Percentiles rank a stretch among this genome's conserved stretches.
These are phyloP conservation scores for Cladophialophora psammophila DNA, from an alignment of 2,329 filamentous ascomycete species.

Conservation along the genomic window DNA sequence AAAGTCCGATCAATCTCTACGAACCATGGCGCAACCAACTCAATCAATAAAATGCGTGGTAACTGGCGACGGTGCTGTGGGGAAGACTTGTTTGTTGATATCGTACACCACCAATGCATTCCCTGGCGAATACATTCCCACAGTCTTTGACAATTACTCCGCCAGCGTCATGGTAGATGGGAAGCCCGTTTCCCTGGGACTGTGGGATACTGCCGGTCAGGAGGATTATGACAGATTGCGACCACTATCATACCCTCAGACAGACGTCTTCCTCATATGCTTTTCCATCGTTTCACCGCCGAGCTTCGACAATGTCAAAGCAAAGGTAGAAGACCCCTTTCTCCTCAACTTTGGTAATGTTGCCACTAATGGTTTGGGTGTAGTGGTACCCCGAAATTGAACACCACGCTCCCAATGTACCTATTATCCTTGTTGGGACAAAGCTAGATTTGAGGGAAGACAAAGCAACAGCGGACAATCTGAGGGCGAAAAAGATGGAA, in stretches of 20 bases:
- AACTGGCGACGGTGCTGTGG: conserved; percentile 98
- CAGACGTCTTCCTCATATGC: conserved; percentile 97
- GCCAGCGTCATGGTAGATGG: conserved; percentile 99
- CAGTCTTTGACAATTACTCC: conserved; percentile 99
- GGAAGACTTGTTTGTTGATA: conserved; percentile 99
- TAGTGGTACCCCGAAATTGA: conserved; percentile 98
- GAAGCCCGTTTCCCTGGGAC: conserved; percentile 92
- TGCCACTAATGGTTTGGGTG: conserved; percentile 19
- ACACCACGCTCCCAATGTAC: conserved; percentile 92
- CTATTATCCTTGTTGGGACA: conserved; percentile 95
- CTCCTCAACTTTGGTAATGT: background rate
- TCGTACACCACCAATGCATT: conserved; percentile 99
- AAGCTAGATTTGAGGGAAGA: conserved; percentile 97
- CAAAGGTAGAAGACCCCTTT: conserved; percentile 71
- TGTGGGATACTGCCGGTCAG: conserved; percentile 99
- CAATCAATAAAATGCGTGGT: conserved; percentile 80
- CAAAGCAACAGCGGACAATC: conserved; percentile 76
- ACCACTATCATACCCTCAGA: conserved; percentile 96
- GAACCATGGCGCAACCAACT: conserved; percentile 36
- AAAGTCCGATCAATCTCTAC: background rate
- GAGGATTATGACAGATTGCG: conserved; percentile 97
- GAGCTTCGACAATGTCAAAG: conserved; percentile 98
- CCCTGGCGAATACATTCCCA: conserved; percentile 99
- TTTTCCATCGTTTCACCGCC: conserved; percentile 98
- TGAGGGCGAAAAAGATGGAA: conserved; percentile 93